phyloP scores from a whole-genome alignment of 2,329 filamentous ascomycete species.

The Hawksworthiomyces lignivorus region DNA sequence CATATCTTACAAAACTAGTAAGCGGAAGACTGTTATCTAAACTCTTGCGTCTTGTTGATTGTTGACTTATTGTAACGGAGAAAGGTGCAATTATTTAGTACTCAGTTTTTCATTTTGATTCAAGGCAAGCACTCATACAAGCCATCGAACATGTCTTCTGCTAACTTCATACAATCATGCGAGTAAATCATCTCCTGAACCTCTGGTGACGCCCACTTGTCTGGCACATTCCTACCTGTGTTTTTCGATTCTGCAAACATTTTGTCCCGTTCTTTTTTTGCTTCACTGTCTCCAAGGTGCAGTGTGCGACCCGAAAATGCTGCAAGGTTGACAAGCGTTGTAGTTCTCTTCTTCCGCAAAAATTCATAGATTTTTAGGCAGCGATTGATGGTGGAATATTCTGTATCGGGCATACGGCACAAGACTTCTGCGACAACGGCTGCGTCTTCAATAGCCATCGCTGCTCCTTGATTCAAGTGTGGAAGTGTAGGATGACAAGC shows the following conservation, averaged over 20 bases:
- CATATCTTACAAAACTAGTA: too few relatives aligned
- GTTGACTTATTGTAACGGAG: too few relatives aligned
- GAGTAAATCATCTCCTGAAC: constrained; percentile 60
- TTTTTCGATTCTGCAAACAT: constrained; percentile 43
- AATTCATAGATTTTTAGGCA: constrained; percentile 47
- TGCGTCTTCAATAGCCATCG: constrained; percentile 61
- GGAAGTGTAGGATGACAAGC: constrained; percentile 61
- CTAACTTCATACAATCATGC: constrained; percentile 51
- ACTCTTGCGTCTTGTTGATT: too few relatives aligned
- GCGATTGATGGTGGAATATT: constrained; percentile 32
- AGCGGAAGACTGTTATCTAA: too few relatives aligned
- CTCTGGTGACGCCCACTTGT: constrained; percentile 65
- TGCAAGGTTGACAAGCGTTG: constrained; percentile 45
- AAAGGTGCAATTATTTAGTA: too few relatives aligned
- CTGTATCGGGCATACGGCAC: constrained; percentile 23
- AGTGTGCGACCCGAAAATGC: constrained; percentile 44
- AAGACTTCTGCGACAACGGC: constrained; percentile 50
- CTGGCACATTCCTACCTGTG: constrained; percentile 44
- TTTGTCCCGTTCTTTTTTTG: constrained; percentile 50
- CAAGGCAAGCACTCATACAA: constrained; percentile 32
- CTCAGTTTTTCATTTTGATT: too few relatives aligned
- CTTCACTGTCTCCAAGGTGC: constrained; percentile 50
- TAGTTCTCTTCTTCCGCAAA: constrained; percentile 47
- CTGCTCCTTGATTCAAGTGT: constrained; percentile 59
- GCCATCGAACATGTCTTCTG: constrained; percentile 43